Conservation (phyloP, 176 grass and related monocot genomes). For the Alloteropsis semialata region DNA sequence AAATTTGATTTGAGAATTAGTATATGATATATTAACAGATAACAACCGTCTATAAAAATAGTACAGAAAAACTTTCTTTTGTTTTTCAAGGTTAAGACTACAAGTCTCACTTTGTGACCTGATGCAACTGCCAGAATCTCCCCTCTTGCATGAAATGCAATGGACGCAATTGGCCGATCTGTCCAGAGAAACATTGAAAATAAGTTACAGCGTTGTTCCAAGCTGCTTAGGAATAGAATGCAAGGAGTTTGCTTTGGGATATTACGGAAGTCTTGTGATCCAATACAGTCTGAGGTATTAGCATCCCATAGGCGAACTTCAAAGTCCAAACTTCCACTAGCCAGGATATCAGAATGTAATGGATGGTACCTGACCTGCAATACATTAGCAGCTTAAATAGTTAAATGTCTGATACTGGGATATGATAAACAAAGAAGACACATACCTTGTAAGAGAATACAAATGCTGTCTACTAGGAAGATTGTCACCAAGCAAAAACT, state of each 20-base stretch:
- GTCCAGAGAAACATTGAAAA: constrained; percentile 37
- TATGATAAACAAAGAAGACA: constrained; percentile 8
- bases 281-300: constrained; percentile 75
- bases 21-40: constrained; percentile 18
- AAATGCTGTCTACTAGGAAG: constrained; percentile 1
- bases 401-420: not conserved
- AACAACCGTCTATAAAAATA: constrained; percentile 7
- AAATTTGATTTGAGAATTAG: constrained; percentile 10
- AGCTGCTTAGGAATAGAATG: constrained; percentile 25
- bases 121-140: constrained; percentile 96
- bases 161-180: constrained; percentile 97
- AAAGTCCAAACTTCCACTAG: constrained; percentile 96
- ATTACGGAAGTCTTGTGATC: constrained; percentile 86
- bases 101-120: constrained; percentile 86
- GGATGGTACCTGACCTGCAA: constrained; percentile 96
- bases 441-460: too few relatives aligned
- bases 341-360: constrained; percentile 87
- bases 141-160: constrained; percentile 97
- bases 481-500: not conserved
- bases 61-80: not conserved
- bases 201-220: constrained; percentile 26
- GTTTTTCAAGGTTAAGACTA: constrained; percentile 7
- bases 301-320: constrained; percentile 99
- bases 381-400: constrained; percentile 19
- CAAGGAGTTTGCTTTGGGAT: constrained; percentile 30